Base-by-base conservation (phyloP, 306 rosid genomes). In the Urtica urens region DNA sequence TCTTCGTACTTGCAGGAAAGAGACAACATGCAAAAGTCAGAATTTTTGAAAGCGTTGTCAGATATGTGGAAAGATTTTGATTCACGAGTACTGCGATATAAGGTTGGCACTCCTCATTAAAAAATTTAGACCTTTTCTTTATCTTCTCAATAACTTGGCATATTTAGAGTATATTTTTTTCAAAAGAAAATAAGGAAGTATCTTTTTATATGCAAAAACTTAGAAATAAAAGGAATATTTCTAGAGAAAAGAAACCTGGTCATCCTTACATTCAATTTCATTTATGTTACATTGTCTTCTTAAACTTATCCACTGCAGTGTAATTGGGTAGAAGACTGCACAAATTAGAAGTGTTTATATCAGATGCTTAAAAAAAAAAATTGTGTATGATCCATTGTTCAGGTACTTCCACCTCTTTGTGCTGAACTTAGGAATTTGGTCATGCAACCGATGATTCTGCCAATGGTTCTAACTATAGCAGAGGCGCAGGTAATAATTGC, bases 1-100 rank as follows among this genome's bases (percentile, higher is more conserved):
- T 62, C 46, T 66, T 39, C 23, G 73, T 60, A 15, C 54, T 55
- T 79, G 69, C 75, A 92, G 99, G 99, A 73, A 75, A 82, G 99
- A 73, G 99, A 92, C 73, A 92, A 92, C 78, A 85, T 92, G 85
- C 99, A 92, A 79, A 92, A 92, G 67, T 75, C 99, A 15, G 96
- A 92, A 58, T 92, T 92, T 62, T 74, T 92, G 60, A 92, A 85
- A 77, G 96, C 99, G 46, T 67, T 92, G 57, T 79, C 87, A 15
- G 95, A 81, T 53, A 92, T 92, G 99, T 92, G 99, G 99, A 92
- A 92, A 69, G 99, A 92, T 82, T 92, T 92, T 67, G 99, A 82
- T 59, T 58, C 93, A 41, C 99, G 99, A 27, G 93, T 92, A 42
- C 78, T 92, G 78, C 92, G 93, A 47, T 92, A 79, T 76, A 92